Conservation (phyloP, 1,284 basidiomycete species). For the Leccinum pachyderme region DNA sequence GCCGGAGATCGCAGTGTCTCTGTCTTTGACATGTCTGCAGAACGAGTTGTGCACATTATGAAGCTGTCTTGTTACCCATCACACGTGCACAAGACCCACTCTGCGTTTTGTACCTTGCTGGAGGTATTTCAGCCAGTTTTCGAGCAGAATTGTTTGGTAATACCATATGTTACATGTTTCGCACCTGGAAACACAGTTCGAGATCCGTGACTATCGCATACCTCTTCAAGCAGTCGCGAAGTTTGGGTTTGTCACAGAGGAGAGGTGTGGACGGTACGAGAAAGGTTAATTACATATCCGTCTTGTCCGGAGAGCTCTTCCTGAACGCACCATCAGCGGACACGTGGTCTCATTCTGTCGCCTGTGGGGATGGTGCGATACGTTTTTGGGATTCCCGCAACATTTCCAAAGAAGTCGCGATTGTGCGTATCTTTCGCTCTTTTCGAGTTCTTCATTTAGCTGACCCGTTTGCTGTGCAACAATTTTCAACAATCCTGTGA, state of each 20-base stretch:
- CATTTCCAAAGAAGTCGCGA: constrained; percentile 23
- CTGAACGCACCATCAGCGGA: constrained; percentile 26
- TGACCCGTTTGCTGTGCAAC: constrained; percentile 18
- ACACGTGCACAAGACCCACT: constrained; percentile 40
- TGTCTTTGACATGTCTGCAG: constrained; percentile 48
- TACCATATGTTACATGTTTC: constrained; percentile 36
- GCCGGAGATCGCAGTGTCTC: constrained; percentile 45
- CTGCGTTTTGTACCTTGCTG: constrained; percentile 41
- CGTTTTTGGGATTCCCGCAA: constrained; percentile 51
- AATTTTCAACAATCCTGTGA: constrained; percentile 38
- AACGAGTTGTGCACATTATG: constrained; percentile 40
- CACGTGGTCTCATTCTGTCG: constrained; percentile 36
- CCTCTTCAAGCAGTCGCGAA: constrained; percentile 37
- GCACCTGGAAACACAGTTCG: constrained; percentile 52
- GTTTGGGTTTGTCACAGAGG: constrained; percentile 43
- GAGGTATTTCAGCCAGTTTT: constrained; percentile 36
- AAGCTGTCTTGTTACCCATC: constrained; percentile 45
- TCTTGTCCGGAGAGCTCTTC: not conserved
- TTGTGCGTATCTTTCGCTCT: constrained; percentile 25
- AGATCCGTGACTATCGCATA: constrained; percentile 46
- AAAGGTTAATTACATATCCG: constrained; percentile 36
- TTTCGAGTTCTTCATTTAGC: not conserved
- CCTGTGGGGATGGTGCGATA: constrained; percentile 45
- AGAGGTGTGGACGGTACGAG: constrained; percentile 42
- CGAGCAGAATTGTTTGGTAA: not conserved